These are phyloP conservation scores for Podospora bellae-mahoneyi DNA, from an alignment of 495 filamentous ascomycete genomes.

Conservation along the genomic window DNA sequence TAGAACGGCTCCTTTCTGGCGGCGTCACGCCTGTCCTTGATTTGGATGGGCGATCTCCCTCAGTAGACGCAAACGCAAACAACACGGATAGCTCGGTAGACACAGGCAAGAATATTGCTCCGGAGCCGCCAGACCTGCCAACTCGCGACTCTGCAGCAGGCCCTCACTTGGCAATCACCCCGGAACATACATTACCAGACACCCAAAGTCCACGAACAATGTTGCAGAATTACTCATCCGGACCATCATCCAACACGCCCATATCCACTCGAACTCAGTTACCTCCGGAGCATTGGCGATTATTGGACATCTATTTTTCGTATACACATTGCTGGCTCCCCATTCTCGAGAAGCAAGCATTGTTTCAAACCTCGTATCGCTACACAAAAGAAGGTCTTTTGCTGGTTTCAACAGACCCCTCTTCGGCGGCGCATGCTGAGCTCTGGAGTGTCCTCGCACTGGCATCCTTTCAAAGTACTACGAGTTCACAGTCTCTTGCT, in stretches of 20 bases:
- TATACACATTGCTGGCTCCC: slow-evolving; percentile 72
- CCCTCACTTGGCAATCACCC: background rate
- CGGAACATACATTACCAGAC: background rate
- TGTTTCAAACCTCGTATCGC: slow-evolving; percentile 47
- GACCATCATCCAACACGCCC: background rate
- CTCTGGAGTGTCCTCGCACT: slow-evolving; percentile 62
- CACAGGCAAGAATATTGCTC: background rate
- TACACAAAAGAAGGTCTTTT: slow-evolving; percentile 37
- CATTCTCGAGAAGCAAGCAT: slow-evolving; percentile 65
- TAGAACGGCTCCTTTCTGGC: slow-evolving; percentile 54
- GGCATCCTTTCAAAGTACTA: slow-evolving; percentile 46
- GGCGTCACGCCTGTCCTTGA: slow-evolving; percentile 29
- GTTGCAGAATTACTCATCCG: slow-evolving; percentile 10
- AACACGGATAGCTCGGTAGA: slow-evolving; percentile 21
- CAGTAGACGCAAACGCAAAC: slow-evolving; percentile 38
- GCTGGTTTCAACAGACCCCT: slow-evolving; percentile 27
- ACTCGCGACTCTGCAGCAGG: background rate
- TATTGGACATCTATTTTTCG: slow-evolving; percentile 70
- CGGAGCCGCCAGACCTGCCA: slow-evolving; percentile 2
- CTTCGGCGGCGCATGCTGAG: slow-evolving; percentile 58
- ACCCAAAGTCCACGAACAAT: slow-evolving; percentile 8
- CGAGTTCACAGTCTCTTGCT: slow-evolving; percentile 30
- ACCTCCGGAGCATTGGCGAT: slow-evolving; percentile 61
- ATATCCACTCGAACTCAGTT: slow-evolving; percentile 20
- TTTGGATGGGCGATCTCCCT: slow-evolving; percentile 33